Evolutionary conservation across 1,139 yeast species (phyloP).

Genomic region (Candida freyschussii): DNA sequence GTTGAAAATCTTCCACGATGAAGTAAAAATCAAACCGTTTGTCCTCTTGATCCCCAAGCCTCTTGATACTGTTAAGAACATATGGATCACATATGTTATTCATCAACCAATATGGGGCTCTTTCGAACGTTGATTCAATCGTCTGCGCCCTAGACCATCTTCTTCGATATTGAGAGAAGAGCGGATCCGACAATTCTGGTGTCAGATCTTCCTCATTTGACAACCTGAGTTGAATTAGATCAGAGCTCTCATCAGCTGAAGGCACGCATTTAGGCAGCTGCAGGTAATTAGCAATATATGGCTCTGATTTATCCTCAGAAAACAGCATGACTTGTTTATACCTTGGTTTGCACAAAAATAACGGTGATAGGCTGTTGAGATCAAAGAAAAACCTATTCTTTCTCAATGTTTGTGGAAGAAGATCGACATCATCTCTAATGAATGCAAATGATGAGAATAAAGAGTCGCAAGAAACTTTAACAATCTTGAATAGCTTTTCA

Average conservation of each 20-base stretch:
- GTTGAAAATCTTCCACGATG: slow-evolving; percentile 19
- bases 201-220: slow-evolving; percentile 8
- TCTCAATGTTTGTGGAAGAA: slow-evolving; percentile 44
- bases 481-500: slow-evolving; percentile 48
- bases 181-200: slow-evolving; percentile 4
- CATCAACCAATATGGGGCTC: not conserved
- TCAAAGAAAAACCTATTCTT: slow-evolving; percentile 44
- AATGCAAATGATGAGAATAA: slow-evolving; percentile 65
- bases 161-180: slow-evolving; percentile 4
- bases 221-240: slow-evolving; percentile 9
- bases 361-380: slow-evolving; percentile 46
- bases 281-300: slow-evolving; percentile 14
- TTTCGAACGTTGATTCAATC: slow-evolving; percentile 12
- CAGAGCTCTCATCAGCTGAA: slow-evolving; percentile 16
- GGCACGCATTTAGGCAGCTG: slow-evolving; percentile 15
- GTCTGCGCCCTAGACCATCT: slow-evolving; percentile 12
- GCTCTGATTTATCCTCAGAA: slow-evolving; percentile 5
- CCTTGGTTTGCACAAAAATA: slow-evolving; percentile 24
- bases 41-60: slow-evolving; percentile 17
- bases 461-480: slow-evolving; percentile 61
- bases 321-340: slow-evolving; percentile 19
- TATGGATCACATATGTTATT: not conserved
- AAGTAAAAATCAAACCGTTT: slow-evolving; percentile 28
- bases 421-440: slow-evolving; percentile 57
- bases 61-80: slow-evolving; percentile 3